Percentiles rank a stretch among this genome's conserved stretches.
These are phyloP conservation scores for Protomyces gravidus DNA, from an alignment of 1,139 yeast genomes.

Conservation along the genomic window DNA sequence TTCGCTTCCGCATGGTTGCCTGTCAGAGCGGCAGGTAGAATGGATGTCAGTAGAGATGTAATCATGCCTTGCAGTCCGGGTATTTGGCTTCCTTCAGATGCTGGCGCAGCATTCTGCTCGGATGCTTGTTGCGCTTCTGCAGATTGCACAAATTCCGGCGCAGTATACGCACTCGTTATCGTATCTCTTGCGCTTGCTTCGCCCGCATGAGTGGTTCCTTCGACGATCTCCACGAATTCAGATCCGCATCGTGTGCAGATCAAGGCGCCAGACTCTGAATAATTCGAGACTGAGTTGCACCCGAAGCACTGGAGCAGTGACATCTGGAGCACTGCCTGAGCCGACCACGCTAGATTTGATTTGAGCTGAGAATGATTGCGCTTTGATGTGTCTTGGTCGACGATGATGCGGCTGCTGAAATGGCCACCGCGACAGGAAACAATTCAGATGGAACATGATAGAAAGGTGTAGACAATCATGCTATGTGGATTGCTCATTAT, in stretches of 20 bases:
- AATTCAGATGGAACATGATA: too few relatives aligned
- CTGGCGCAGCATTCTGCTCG: not conserved
- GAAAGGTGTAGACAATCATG: too few relatives aligned
- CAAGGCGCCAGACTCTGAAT: not conserved
- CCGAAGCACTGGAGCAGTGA: slow-evolving; percentile 21
- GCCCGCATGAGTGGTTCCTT: too few relatives aligned
- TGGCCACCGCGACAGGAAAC: too few relatives aligned
- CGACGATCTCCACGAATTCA: slow-evolving; percentile 20
- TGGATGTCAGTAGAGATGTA: slow-evolving; percentile 7
- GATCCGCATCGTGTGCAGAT: slow-evolving; percentile 13
- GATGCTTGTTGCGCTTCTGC: slow-evolving; percentile 5
- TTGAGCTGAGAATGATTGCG: too few relatives aligned
- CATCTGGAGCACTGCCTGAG: not conserved
- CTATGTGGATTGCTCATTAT: too few relatives aligned
- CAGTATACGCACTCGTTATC: too few relatives aligned
- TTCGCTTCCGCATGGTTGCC: not conserved
- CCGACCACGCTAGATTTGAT: too few relatives aligned
- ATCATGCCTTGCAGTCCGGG: slow-evolving; percentile 19
- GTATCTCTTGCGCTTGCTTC: too few relatives aligned
- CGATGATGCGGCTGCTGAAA: too few relatives aligned
- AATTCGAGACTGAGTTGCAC: slow-evolving; percentile 12
- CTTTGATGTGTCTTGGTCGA: too few relatives aligned
- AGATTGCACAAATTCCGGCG: too few relatives aligned
- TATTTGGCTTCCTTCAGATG: not conserved
- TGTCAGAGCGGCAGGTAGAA: slow-evolving; percentile 16